Evolutionary conservation across 108 stramenopile species (phyloP).

Genomic region (Cyclotella baltica): DNA sequence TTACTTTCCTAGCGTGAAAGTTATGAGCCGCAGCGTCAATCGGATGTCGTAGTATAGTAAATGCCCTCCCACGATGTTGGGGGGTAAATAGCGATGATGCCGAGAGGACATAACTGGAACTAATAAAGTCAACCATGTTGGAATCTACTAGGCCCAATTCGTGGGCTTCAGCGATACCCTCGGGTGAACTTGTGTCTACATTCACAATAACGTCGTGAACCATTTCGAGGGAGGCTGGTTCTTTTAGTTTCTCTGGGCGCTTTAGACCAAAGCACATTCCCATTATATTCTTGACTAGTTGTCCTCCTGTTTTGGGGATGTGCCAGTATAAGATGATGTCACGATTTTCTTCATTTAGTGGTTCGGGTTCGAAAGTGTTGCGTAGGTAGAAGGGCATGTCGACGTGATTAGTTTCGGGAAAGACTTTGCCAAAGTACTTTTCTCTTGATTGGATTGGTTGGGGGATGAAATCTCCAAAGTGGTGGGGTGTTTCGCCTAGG

Average conservation of each 20-base stretch:
- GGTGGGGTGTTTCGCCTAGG: not conserved
- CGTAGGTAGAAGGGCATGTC: constrained; percentile 22
- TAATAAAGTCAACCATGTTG: constrained; percentile 42
- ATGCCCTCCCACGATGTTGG: constrained; percentile 39
- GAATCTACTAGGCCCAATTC: constrained; percentile 23
- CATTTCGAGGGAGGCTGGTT: constrained; percentile 16
- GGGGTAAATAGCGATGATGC: constrained; percentile 38
- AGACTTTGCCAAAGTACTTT: constrained; percentile 15
- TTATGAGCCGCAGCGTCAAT: constrained; percentile 41
- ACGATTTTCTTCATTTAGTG: not conserved
- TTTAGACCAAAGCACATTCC: constrained; percentile 12
- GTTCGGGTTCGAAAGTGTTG: constrained; percentile 17
- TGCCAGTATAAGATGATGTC: constrained; percentile 34
- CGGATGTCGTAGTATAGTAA: constrained; percentile 52
- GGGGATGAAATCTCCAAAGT: no score
- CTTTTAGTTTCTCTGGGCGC: constrained; percentile 25
- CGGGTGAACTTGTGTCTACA: constrained; percentile 18
- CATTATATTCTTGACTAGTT: constrained; percentile 22
- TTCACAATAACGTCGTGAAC: constrained; percentile 22
- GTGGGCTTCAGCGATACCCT: constrained; percentile 22
- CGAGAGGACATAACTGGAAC: constrained; percentile 27
- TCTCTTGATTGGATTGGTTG: constrained; percentile 6
- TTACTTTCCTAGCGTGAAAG: constrained; percentile 21
- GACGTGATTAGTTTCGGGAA: constrained; percentile 19
- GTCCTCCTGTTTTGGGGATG: constrained; percentile 24